phyloP scores from a whole-genome alignment of 2,329 filamentous ascomycete genomes.

The Lasiodiplodia theobromae region DNA sequence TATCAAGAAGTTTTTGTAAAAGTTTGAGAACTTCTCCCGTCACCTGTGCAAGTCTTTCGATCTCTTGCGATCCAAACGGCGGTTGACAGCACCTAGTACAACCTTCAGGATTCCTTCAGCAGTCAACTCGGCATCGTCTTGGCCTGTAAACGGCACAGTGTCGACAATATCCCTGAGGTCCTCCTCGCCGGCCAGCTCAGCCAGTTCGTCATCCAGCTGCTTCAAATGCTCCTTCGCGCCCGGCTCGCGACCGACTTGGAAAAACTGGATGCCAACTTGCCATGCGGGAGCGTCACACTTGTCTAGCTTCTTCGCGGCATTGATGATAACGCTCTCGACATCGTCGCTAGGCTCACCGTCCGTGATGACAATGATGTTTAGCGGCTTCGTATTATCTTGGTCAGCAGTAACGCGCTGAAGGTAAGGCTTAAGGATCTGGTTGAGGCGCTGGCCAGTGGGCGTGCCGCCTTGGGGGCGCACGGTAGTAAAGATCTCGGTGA shows the following conservation, averaged over 20 bases:
- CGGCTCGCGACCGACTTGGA: slow-evolving; percentile 83
- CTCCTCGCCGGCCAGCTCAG: slow-evolving; percentile 57
- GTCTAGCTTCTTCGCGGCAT: slow-evolving; percentile 74
- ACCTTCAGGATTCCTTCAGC: slow-evolving; percentile 79
- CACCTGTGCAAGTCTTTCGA: slow-evolving; percentile 43
- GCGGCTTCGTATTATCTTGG: slow-evolving; percentile 68
- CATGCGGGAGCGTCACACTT: slow-evolving; percentile 72
- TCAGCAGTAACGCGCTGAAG: slow-evolving; percentile 61
- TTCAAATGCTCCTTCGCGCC: slow-evolving; percentile 70
- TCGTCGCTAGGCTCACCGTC: slow-evolving; percentile 86
- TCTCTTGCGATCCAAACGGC: slow-evolving; percentile 64
- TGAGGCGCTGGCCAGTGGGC: slow-evolving; percentile 75
- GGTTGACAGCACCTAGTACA: slow-evolving; percentile 79
- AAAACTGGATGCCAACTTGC: slow-evolving; percentile 94
- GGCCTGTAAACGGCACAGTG: slow-evolving; percentile 76
- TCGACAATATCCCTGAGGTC: slow-evolving; percentile 87
- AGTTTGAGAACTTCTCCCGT: neutral
- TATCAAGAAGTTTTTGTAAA: neutral
- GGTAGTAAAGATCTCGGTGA: slow-evolving; percentile 73
- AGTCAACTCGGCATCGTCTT: slow-evolving; percentile 60
- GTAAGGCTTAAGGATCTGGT: slow-evolving; percentile 77
- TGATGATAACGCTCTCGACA: slow-evolving; percentile 72
- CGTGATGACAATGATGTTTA: slow-evolving; percentile 93
- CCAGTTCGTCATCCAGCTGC: slow-evolving; percentile 77
- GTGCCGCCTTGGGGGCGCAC: slow-evolving; percentile 73